Conservation (phyloP, 2,329 filamentous ascomycete species). For the Xylaria sp. region DNA sequence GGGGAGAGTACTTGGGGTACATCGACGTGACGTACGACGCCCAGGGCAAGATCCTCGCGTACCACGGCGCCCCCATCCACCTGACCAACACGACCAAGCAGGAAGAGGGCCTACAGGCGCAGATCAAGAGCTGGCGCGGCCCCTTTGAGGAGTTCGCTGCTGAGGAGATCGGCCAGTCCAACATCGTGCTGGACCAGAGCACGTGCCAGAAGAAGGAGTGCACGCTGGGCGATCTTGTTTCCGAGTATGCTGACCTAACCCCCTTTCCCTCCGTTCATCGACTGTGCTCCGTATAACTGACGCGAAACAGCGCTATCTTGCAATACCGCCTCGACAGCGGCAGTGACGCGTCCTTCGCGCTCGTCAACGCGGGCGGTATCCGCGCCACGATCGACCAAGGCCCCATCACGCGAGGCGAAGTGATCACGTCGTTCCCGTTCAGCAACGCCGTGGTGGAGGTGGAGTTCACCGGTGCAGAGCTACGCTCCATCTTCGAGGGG, state of each 20-base stretch:
- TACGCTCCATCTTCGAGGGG: conserved; percentile 65
- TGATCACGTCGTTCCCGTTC: conserved; percentile 69
- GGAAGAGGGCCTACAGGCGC: conserved; percentile 60
- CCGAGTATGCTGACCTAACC: conserved; percentile 47
- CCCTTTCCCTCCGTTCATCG: background rate
- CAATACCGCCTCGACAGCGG: conserved; percentile 61
- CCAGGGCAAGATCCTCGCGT: conserved; percentile 64
- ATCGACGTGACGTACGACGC: conserved; percentile 69
- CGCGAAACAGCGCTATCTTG: conserved; percentile 57
- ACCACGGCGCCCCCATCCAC: conserved; percentile 68
- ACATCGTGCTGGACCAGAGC: conserved; percentile 63
- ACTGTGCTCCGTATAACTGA: too few relatives aligned
- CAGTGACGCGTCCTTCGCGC: conserved; percentile 56
- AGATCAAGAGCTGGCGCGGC: conserved; percentile 63
- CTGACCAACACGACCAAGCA: conserved; percentile 65
- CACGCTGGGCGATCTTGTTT: conserved; percentile 59
- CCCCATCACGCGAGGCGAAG: conserved; percentile 65
- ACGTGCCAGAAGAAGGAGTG: conserved; percentile 65
- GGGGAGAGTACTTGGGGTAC: conserved; percentile 72
- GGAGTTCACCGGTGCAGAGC: conserved; percentile 54
- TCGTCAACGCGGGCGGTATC: conserved; percentile 69
- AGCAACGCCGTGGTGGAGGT: conserved; percentile 68
- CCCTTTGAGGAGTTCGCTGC: conserved; percentile 66
- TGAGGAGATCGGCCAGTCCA: conserved; percentile 60
- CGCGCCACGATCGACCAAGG: conserved; percentile 67